Evolutionary conservation across 257 asterid species (phyloP).

Genomic region (Solanum appendiculatum): DNA sequence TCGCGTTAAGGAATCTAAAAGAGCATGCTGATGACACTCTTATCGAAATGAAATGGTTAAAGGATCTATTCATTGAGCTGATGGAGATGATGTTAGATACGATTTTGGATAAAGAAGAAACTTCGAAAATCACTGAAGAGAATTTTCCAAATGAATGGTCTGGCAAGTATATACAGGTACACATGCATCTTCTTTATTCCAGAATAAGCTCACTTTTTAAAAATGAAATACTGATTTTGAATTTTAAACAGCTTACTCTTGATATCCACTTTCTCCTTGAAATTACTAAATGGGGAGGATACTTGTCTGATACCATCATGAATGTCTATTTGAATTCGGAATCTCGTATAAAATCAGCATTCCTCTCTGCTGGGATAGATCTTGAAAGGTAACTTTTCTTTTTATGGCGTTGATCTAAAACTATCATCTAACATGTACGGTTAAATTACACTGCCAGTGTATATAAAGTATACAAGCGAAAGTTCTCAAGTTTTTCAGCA

Average conservation of each 20-base stretch:
- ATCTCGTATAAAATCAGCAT: conserved; percentile 21
- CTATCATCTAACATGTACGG: not conserved
- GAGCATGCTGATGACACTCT: conserved; percentile 38
- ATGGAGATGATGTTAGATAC: conserved; percentile 30
- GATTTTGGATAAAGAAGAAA: conserved; percentile 26
- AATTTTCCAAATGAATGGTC: conserved; percentile 10
- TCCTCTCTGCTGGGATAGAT: conserved; percentile 20
- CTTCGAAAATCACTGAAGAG: conserved; percentile 16
- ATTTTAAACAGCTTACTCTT: conserved; percentile 33
- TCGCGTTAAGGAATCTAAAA: conserved; percentile 51
- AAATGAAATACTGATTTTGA: not conserved
- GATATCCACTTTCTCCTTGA: conserved; percentile 63
- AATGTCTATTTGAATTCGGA: conserved; percentile 10
- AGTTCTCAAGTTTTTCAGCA: not conserved
- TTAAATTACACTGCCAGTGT: not conserved
- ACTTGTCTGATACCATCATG: conserved; percentile 26
- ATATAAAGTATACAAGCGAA: not conserved
- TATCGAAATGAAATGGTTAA: conserved; percentile 39
- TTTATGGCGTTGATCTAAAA: not conserved
- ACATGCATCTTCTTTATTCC: not conserved
- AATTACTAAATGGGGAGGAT: conserved; percentile 49
- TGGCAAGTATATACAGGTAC: conserved; percentile 44
- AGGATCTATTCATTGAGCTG: conserved; percentile 36
- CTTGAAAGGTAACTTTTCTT: conserved; percentile 35
- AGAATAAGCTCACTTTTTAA: not conserved